Percentiles rank a stretch among this genome's conserved stretches.
phyloP scores from a whole-genome alignment of 2,329 filamentous ascomycete genomes.

The Fusarium euwallaceae region DNA sequence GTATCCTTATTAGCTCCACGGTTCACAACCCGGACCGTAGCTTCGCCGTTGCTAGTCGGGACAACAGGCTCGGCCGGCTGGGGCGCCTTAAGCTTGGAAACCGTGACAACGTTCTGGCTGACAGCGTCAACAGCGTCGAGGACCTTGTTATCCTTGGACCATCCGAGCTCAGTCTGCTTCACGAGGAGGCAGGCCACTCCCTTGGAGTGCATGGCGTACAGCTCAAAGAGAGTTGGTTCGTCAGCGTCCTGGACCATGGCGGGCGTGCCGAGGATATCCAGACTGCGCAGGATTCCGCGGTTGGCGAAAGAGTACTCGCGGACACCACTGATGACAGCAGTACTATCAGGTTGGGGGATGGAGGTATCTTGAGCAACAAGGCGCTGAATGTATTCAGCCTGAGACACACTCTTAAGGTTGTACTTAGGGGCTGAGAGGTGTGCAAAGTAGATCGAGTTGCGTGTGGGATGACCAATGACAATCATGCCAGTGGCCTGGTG shows the following conservation, averaged over 20 bases:
- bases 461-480: conserved; percentile 93
- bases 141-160: conserved; percentile 91
- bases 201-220: conserved; percentile 98
- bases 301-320: conserved; percentile 93
- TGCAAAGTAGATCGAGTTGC: conserved; percentile 97
- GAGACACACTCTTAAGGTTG: conserved; percentile 83
- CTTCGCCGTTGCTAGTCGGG: conserved; percentile 53
- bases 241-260: conserved; percentile 73
- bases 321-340: conserved; percentile 96
- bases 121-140: conserved; percentile 82
- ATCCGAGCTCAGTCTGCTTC: conserved; percentile 90
- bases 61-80: conserved; percentile 55
- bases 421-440: conserved; percentile 96
- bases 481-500: conserved; percentile 94
- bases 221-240: conserved; percentile 86
- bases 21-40: conserved; percentile 52
- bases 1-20: conserved; percentile 55
- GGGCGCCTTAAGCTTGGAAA: conserved; percentile 75
- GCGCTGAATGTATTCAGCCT: conserved; percentile 88
- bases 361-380: conserved; percentile 78
- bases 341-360: conserved; percentile 89
- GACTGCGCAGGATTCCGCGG: conserved; percentile 87
- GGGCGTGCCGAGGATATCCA: conserved; percentile 86
- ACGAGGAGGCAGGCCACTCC: conserved; percentile 92
- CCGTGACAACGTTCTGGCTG: conserved; percentile 78